phyloP scores from a whole-genome alignment of 2,329 filamentous ascomycete species.

The Claviceps spartinae region DNA sequence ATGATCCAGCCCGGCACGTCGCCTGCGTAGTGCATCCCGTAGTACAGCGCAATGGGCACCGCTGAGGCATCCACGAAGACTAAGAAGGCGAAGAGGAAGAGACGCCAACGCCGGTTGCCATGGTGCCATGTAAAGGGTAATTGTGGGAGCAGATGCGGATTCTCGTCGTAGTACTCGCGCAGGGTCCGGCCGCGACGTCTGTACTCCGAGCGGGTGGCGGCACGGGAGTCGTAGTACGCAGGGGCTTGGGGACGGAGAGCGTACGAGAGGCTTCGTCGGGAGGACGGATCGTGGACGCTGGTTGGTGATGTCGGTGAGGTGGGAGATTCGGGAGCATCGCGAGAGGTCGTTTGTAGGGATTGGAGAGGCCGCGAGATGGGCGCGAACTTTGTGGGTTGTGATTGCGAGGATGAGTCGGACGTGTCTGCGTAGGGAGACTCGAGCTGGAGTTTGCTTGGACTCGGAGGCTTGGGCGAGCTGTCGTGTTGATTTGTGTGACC shows the following conservation, averaged over 20 bases:
- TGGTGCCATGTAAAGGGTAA: constrained; percentile 29
- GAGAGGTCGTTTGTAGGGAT: not conserved
- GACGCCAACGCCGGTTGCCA: constrained; percentile 26
- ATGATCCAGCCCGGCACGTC: constrained; percentile 27
- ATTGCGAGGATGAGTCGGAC: not conserved
- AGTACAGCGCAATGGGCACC: constrained; percentile 39
- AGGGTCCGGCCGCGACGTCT: constrained; percentile 21
- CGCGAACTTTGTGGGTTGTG: not conserved
- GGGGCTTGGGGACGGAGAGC: constrained; percentile 18
- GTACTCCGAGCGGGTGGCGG: constrained; percentile 22
- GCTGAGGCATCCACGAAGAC: constrained; percentile 30
- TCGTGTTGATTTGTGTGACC: not conserved
- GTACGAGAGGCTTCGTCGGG: constrained; percentile 22
- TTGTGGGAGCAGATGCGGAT: constrained; percentile 24
- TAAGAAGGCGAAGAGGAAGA: constrained; percentile 33
- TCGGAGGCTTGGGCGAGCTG: not conserved
- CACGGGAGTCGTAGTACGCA: constrained; percentile 27
- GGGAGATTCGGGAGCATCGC: not conserved
- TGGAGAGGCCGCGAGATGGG: not conserved
- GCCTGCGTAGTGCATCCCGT: constrained; percentile 31
- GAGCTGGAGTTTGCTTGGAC: not conserved
- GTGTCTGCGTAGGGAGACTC: not conserved
- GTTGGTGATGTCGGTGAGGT: not conserved
- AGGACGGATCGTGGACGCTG: constrained; percentile 1
- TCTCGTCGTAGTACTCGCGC: constrained; percentile 26